These are phyloP conservation scores for Vaccinium darrowii DNA, from an alignment of 148 eudicot species.

Conservation along the genomic window DNA sequence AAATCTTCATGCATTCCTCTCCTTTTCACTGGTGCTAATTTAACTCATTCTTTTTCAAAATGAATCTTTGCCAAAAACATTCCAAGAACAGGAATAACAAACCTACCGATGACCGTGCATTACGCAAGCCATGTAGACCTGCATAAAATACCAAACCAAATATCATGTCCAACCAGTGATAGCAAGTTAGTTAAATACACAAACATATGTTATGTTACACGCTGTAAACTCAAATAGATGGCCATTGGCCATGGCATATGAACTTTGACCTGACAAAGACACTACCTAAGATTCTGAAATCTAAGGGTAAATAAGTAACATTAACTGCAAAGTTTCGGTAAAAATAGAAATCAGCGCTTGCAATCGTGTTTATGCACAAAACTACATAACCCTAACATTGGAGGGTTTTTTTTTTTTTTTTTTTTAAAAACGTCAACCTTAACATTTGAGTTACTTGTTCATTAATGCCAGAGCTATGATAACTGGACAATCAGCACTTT, in stretches of 20 bases:
- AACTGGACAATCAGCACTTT: background rate
- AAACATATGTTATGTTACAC: background rate
- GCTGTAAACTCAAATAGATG: background rate
- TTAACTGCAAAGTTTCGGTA: background rate
- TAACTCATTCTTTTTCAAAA: background rate
- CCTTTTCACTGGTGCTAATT: background rate
- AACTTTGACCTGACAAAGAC: conserved; percentile 1
- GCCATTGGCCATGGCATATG: background rate
- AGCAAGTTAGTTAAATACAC: background rate
- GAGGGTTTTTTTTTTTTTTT: no score
- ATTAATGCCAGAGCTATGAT: background rate
- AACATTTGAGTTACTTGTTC: background rate
- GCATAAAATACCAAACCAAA: conserved; percentile 29
- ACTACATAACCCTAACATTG: no score
- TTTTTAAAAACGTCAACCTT: no score
- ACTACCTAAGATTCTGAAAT: background rate
- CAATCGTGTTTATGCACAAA: background rate
- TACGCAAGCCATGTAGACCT: conserved; percentile 95
- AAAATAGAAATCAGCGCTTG: background rate
- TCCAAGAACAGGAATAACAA: conserved; percentile 2
- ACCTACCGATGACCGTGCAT: conserved; percentile 72
- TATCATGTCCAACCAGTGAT: conserved; percentile 10
- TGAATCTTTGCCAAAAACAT: background rate
- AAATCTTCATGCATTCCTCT: background rate
- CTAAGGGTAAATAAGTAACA: background rate